Percentiles rank a stretch among this genome's conserved stretches.
phyloP scores from a whole-genome alignment of 108 stramenopile genomes.

The Cylindrotheca fusiformis region DNA sequence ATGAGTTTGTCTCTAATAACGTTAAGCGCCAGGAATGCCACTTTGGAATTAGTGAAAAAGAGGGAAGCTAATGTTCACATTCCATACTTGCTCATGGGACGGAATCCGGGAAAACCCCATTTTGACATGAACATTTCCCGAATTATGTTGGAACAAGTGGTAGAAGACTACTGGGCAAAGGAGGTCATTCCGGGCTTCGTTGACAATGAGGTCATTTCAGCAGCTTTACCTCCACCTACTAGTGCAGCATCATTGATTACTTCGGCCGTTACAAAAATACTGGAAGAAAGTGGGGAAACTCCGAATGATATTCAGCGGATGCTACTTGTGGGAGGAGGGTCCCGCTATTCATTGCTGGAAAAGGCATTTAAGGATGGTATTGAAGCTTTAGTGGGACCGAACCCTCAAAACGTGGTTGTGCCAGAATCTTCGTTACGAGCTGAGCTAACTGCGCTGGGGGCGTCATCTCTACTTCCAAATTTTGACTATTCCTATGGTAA shows the following conservation, averaged over 20 bases:
- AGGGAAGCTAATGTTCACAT: slow-evolving; percentile 59
- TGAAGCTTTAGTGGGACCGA: slow-evolving; percentile 21
- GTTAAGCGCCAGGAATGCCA: slow-evolving; percentile 29
- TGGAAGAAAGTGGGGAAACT: slow-evolving; percentile 47
- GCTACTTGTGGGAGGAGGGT: slow-evolving; percentile 66
- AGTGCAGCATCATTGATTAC: slow-evolving; percentile 47
- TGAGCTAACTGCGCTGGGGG: slow-evolving; percentile 45
- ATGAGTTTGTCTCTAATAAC: slow-evolving; percentile 34
- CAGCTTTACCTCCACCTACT: slow-evolving; percentile 57
- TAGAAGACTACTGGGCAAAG: slow-evolving; percentile 35
- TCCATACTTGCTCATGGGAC: slow-evolving; percentile 65
- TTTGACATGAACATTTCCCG: slow-evolving; percentile 63
- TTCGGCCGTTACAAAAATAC: slow-evolving; percentile 50
- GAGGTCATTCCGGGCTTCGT: slow-evolving; percentile 25
- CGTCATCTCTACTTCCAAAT: slow-evolving; percentile 38
- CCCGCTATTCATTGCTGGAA: slow-evolving; percentile 43
- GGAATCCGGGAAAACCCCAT: slow-evolving; percentile 39
- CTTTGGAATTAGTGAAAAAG: slow-evolving; percentile 60
- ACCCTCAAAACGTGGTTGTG: slow-evolving; percentile 14
- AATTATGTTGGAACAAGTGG: slow-evolving; percentile 51
- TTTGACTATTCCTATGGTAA: slow-evolving; percentile 35
- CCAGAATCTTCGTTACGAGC: slow-evolving; percentile 30
- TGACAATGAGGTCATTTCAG: slow-evolving; percentile 32
- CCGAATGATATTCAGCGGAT: slow-evolving; percentile 51
- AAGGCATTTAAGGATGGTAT: slow-evolving; percentile 26